phyloP scores from a whole-genome alignment of 2,329 filamentous ascomycete genomes.

The Cylindrodendrum hubeiense region DNA sequence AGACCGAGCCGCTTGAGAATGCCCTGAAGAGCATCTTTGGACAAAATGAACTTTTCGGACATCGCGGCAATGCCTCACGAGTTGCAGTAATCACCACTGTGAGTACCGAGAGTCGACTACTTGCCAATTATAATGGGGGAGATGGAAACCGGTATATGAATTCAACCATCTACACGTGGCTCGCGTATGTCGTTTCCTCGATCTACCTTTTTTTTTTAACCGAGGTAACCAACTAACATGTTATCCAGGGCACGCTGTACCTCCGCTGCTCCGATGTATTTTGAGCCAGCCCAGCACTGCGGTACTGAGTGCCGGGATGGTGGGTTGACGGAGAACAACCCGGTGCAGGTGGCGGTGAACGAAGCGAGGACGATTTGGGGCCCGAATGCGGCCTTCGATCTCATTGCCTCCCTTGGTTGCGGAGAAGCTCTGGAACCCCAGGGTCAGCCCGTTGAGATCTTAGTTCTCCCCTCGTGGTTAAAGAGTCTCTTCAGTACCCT shows the following conservation, averaged over 20 bases:
- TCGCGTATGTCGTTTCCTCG: neutral
- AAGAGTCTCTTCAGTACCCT: neutral
- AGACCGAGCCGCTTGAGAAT: neutral
- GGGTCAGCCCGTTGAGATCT: neutral
- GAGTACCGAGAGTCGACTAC: neutral
- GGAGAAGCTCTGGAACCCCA: neutral
- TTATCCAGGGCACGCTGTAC: neutral
- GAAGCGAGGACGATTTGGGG: neutral
- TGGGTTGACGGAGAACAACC: neutral
- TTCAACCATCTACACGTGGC: neutral
- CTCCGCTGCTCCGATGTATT: conserved; percentile 2
- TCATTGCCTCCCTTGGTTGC: neutral
- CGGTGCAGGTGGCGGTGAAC: neutral
- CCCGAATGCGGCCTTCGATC: neutral
- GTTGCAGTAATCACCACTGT: neutral
- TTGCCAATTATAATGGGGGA: neutral
- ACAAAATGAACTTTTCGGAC: neutral
- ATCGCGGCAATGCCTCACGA: neutral
- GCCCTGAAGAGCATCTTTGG: neutral
- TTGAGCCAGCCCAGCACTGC: neutral
- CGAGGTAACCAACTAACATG: neutral
- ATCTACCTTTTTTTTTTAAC: neutral
- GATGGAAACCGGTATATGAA: neutral
- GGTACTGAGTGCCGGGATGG: neutral
- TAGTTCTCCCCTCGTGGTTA: neutral